phyloP scores from a whole-genome alignment of 2,329 filamentous ascomycete species.

The Drechmeria coniospora region DNA sequence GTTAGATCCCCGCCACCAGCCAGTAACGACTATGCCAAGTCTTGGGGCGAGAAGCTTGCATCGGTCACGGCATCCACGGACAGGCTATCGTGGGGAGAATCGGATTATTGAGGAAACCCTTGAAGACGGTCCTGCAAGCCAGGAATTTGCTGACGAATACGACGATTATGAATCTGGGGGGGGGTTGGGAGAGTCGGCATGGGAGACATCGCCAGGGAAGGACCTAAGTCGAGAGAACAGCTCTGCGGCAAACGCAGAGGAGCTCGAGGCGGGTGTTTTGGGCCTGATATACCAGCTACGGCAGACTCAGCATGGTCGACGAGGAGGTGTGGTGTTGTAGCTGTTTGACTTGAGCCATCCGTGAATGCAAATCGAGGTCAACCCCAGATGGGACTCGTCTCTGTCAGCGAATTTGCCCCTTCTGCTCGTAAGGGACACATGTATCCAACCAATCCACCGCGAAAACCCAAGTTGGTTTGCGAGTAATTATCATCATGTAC shows the following conservation, averaged over 20 bases:
- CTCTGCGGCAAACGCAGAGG: constrained; percentile 25
- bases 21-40: constrained; percentile 29
- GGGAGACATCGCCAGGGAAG: constrained; percentile 40
- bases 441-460: too few relatives aligned
- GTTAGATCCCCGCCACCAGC: constrained; percentile 63
- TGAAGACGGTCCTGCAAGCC: constrained; percentile 28
- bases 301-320: constrained; percentile 37
- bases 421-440: too few relatives aligned
- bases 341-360: too few relatives aligned
- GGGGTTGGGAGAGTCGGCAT: constrained; percentile 41
- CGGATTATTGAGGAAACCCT: constrained; percentile 40
- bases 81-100: constrained; percentile 29
- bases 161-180: constrained; percentile 35
- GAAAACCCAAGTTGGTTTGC: too few relatives aligned
- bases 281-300: constrained; percentile 44
- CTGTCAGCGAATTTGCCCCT: too few relatives aligned
- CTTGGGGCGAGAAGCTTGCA: constrained; percentile 30
- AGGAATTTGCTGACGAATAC: constrained; percentile 34
- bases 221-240: constrained; percentile 38
- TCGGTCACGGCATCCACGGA: constrained; percentile 26
- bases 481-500: too few relatives aligned
- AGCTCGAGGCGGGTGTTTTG: constrained; percentile 38
- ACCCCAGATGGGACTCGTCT: too few relatives aligned
- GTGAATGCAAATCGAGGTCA: too few relatives aligned
- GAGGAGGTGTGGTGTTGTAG: constrained; percentile 25